These are phyloP conservation scores for Phytophthora sansomeana DNA, from an alignment of 352 stramenopile genomes.

Conservation along the genomic window DNA sequence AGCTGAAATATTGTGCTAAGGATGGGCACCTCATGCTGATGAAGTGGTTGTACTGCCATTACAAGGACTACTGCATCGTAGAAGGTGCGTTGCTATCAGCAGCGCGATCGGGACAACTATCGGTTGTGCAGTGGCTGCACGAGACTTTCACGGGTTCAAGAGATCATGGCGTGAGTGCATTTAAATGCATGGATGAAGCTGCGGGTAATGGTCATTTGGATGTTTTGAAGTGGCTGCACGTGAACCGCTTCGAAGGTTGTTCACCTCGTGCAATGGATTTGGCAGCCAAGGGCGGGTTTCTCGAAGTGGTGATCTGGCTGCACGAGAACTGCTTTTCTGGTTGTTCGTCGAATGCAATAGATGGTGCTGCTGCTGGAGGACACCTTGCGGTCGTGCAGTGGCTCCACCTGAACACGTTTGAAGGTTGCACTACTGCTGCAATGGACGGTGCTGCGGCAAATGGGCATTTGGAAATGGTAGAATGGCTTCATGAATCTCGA, in stretches of 20 bases:
- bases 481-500: no score
- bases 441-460: slow-evolving; percentile 42
- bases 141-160: background rate
- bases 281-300: slow-evolving; percentile 41
- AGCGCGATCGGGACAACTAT: slow-evolving; percentile 19
- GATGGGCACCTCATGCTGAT: background rate
- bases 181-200: slow-evolving; percentile 40
- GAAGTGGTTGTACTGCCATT: background rate
- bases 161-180: slow-evolving; percentile 21
- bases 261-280: slow-evolving; percentile 27
- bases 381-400: slow-evolving; percentile 44
- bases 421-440: slow-evolving; percentile 41
- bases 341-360: slow-evolving; percentile 8
- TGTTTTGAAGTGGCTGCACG: slow-evolving; percentile 43
- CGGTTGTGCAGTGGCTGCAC: slow-evolving; percentile 38
- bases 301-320: slow-evolving; percentile 46
- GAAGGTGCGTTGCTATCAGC: background rate
- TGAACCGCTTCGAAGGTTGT: slow-evolving; percentile 6
- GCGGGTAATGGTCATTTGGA: slow-evolving; percentile 28
- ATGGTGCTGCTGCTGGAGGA: slow-evolving; percentile 38
- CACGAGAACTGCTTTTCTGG: slow-evolving; percentile 16
- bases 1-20: background rate
- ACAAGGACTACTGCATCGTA: background rate
- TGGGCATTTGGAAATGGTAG: slow-evolving; percentile 37
- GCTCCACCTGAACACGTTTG: slow-evolving; percentile 39